phyloP scores from a whole-genome alignment of 495 filamentous ascomycete species.

The Daldinia decipiens region DNA sequence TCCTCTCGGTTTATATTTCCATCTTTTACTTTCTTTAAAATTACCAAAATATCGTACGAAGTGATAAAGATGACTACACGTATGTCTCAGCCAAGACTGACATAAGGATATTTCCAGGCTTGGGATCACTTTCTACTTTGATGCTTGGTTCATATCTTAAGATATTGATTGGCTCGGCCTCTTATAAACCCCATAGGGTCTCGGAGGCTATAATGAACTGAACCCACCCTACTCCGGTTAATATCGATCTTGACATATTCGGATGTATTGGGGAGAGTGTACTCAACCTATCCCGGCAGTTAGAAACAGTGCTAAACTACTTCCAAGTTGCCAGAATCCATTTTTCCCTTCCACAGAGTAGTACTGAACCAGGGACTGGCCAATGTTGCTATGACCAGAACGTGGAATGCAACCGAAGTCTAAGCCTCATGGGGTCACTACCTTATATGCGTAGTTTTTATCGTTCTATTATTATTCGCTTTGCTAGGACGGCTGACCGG shows the following conservation, averaged over 20 bases:
- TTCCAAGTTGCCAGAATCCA: background rate
- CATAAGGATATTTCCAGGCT: too few relatives aligned
- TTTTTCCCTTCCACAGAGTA: slow-evolving; percentile 1
- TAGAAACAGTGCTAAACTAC: background rate
- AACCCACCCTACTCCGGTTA: slow-evolving; percentile 28
- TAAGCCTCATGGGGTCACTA: slow-evolving; percentile 10
- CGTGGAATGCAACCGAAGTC: background rate
- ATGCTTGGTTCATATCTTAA: background rate
- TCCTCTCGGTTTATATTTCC: too few relatives aligned
- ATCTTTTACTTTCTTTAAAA: too few relatives aligned
- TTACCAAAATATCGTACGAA: too few relatives aligned
- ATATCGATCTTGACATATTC: slow-evolving; percentile 23
- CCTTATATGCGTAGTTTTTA: background rate
- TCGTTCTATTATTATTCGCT: slow-evolving; percentile 10
- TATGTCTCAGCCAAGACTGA: background rate
- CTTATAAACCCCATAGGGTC: slow-evolving; percentile 22
- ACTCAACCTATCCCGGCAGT: slow-evolving; percentile 20
- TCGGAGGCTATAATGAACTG: slow-evolving; percentile 29
- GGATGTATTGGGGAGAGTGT: background rate
- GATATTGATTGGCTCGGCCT: slow-evolving; percentile 29
- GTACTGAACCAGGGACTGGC: background rate
- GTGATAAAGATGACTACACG: background rate
- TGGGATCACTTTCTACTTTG: background rate
- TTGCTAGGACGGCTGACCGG: background rate
- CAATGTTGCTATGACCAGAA: background rate